phyloP scores from a whole-genome alignment of 768 basidiomycete species.

The Naganishia friedmannii region DNA sequence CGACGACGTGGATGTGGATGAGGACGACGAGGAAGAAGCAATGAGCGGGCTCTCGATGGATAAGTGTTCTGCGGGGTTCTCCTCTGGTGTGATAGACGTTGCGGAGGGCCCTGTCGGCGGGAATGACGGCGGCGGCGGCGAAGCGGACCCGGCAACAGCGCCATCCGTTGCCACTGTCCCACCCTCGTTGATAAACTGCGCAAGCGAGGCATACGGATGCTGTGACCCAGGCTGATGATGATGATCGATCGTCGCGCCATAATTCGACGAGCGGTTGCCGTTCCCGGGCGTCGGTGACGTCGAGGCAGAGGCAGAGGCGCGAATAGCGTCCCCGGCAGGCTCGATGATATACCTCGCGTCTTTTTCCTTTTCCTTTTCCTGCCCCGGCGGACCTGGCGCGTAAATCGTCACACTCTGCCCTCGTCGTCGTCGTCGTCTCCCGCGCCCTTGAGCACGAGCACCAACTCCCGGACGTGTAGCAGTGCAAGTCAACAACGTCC shows the following conservation, averaged over 20 bases:
- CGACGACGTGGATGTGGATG: neutral
- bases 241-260: conserved; percentile 19
- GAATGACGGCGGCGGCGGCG: conserved; percentile 12
- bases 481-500: neutral
- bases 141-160: neutral
- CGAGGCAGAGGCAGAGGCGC: neutral
- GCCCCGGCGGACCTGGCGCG: conserved; percentile 12
- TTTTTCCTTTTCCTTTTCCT: conserved; percentile 17
- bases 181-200: conserved; percentile 20
- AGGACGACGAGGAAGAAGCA: neutral
- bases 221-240: conserved; percentile 14
- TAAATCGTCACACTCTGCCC: conserved; percentile 11
- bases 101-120: neutral
- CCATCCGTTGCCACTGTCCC: neutral
- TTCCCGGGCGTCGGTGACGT: neutral
- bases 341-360: conserved; percentile 21
- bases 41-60: neutral
- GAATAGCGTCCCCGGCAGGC: conserved; percentile 18
- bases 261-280: neutral
- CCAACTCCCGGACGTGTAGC: neutral
- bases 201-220: conserved; percentile 19
- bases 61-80: neutral
- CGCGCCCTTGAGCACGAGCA: neutral
- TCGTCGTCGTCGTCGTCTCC: too few relatives aligned
- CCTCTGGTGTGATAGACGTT: neutral